Evolutionary conservation across 2,329 filamentous ascomycete genomes (phyloP).

Genomic region (Polytolypa hystricis): DNA sequence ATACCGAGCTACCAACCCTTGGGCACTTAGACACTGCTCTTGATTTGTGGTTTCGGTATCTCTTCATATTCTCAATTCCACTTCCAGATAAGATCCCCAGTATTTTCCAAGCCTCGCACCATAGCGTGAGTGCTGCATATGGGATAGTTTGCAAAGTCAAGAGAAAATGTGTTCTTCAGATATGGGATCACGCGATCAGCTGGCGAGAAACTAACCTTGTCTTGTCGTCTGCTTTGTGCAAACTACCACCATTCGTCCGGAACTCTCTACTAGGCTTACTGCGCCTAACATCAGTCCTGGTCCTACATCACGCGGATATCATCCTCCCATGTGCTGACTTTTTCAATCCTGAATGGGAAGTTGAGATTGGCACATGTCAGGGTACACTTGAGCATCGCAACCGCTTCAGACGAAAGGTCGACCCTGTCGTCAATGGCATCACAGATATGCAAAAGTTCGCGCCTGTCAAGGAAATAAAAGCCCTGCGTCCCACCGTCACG

Average conservation of each 20-base stretch:
- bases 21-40: slow-evolving; percentile 26
- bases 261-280: slow-evolving; percentile 39
- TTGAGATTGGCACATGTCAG: slow-evolving; percentile 49
- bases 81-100: slow-evolving; percentile 46
- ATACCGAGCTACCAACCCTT: slow-evolving; percentile 29
- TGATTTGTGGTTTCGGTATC: slow-evolving; percentile 33
- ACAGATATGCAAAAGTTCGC: slow-evolving; percentile 53
- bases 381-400: slow-evolving; percentile 47
- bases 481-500: slow-evolving; percentile 49
- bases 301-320: slow-evolving; percentile 48
- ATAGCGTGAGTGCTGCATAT: slow-evolving; percentile 50
- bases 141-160: slow-evolving; percentile 53
- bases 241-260: slow-evolving; percentile 39
- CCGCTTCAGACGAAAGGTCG: slow-evolving; percentile 48
- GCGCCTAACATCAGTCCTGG: slow-evolving; percentile 37
- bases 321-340: slow-evolving; percentile 48
- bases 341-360: slow-evolving; percentile 55
- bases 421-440: slow-evolving; percentile 56
- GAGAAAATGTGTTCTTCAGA: slow-evolving; percentile 47
- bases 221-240: slow-evolving; percentile 40
- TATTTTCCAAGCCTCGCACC: slow-evolving; percentile 54
- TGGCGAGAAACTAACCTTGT: slow-evolving; percentile 47
- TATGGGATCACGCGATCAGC: slow-evolving; percentile 54
- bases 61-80: slow-evolving; percentile 48
- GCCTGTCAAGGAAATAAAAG: slow-evolving; percentile 48